phyloP scores from a whole-genome alignment of 2,329 filamentous ascomycete species.

The Metarhizium robertsii region DNA sequence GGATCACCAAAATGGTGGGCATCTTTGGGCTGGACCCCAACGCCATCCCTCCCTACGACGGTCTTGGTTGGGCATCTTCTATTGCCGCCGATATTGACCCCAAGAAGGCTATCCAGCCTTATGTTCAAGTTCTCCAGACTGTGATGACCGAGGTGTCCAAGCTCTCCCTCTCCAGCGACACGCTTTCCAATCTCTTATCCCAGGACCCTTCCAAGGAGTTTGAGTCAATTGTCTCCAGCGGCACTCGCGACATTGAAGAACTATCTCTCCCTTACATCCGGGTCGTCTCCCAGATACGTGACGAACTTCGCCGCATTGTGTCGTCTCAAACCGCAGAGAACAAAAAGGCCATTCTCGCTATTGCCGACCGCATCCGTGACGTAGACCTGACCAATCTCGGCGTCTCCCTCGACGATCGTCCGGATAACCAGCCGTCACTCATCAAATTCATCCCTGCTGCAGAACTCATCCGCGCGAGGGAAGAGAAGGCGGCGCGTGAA shows the following conservation, averaged over 20 bases:
- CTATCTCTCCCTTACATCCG: slow-evolving; percentile 47
- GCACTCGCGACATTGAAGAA: slow-evolving; percentile 41
- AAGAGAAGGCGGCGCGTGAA: slow-evolving; percentile 51
- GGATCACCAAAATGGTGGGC: slow-evolving; percentile 74
- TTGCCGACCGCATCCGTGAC: slow-evolving; percentile 77
- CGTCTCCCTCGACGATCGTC: slow-evolving; percentile 80
- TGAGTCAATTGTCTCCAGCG: slow-evolving; percentile 30
- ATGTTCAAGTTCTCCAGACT: slow-evolving; percentile 32
- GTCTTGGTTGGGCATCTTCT: slow-evolving; percentile 44
- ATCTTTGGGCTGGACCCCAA: slow-evolving; percentile 72
- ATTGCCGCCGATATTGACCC: slow-evolving; percentile 33
- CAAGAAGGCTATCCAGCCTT: slow-evolving; percentile 36
- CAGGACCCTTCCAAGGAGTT: slow-evolving; percentile 38
- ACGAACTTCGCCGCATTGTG: slow-evolving; percentile 50
- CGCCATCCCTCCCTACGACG: slow-evolving; percentile 43
- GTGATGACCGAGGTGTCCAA: slow-evolving; percentile 36
- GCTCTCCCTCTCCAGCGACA: slow-evolving; percentile 39
- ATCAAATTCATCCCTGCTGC: slow-evolving; percentile 55
- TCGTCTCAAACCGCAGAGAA: slow-evolving; percentile 35
- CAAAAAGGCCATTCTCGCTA: slow-evolving; percentile 62
- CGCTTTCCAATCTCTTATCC: slow-evolving; percentile 32
- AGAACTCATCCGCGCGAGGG: slow-evolving; percentile 47
- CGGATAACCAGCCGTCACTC: slow-evolving; percentile 57
- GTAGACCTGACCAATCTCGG: slow-evolving; percentile 71
- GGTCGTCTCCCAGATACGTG: slow-evolving; percentile 46